Evolutionary conservation across 306 rosid species (phyloP).

Genomic region (Sophora flavescens): DNA sequence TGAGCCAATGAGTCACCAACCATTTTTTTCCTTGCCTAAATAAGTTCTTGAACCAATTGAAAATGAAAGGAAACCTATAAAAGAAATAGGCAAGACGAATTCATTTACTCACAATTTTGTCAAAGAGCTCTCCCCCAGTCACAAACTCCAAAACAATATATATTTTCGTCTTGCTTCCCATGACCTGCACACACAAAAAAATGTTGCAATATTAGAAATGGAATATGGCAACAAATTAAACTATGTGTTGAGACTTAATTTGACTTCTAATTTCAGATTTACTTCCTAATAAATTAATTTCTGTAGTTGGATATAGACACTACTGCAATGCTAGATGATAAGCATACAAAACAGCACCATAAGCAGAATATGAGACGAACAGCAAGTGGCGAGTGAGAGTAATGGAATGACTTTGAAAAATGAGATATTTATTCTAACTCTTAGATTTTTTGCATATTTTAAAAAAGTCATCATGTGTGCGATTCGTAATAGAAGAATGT

Average conservation of each 20-base stretch:
- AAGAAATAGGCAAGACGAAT: neutral
- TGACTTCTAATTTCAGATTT: slow-evolving; percentile 2
- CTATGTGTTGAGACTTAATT: neutral
- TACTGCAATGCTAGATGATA: neutral
- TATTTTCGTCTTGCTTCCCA: slow-evolving; percentile 97
- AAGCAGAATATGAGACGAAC: neutral
- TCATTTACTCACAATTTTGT: slow-evolving; percentile 86
- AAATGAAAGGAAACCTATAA: slow-evolving; percentile 10
- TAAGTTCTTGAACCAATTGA: slow-evolving; percentile 24
- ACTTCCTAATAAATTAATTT: slow-evolving; percentile 21
- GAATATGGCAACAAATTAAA: slow-evolving; percentile 16
- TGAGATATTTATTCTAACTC: neutral
- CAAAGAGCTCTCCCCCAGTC: slow-evolving; percentile 98
- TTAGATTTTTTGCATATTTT: neutral
- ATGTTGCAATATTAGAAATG: slow-evolving; percentile 27
- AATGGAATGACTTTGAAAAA: neutral
- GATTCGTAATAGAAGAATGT: neutral
- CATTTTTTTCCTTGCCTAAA: neutral
- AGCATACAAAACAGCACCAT: slow-evolving; percentile 5
- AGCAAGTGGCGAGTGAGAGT: slow-evolving; percentile 2
- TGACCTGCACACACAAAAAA: slow-evolving; percentile 65
- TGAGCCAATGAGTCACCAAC: neutral
- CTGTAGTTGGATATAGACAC: slow-evolving; percentile 15
- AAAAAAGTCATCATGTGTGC: neutral
- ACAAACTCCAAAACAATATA: slow-evolving; percentile 92